Base-by-base conservation (phyloP, 2,329 filamentous ascomycete species). In the Colletotrichum siamense region DNA sequence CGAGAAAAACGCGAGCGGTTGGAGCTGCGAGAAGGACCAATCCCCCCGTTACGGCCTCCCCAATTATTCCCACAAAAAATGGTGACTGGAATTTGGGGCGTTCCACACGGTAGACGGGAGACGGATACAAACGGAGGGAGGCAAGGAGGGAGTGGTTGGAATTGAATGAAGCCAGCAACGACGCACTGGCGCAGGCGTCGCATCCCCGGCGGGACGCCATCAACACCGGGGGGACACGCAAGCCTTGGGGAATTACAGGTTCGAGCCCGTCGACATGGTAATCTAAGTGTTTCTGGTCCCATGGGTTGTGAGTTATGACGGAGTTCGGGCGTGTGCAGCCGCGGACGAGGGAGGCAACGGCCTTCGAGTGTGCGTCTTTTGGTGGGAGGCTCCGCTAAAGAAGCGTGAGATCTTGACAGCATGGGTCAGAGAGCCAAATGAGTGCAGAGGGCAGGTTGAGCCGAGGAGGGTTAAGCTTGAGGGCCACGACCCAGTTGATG, bases 371-470 rank as follows among this genome's bases (percentile, higher is more conserved):
- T 34, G 30, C 26, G 36, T 65, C n/a, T 52, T 52, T 52, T 22
- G 44, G 44, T 52, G 44, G 44, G 44, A 52, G 44, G 69, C 69
- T 75, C 73, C 69, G 69, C 73, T 73, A 75, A 75, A 75, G 73
- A 75, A 75, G 73, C 69, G 69, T 34, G n/a, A 68, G 55, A 72
- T 73, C 63, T 55, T 71, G 69, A 63, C 52, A 52, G 61, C 63
- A 63, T 72, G 69, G 69, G 28, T 63, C 44, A 65, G 28, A 22
- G 26, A 63, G 36, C 16, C 36, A 39, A 57, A 63, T 24, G 30
- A n/a, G 2, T 13, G 34, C 34, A 22, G 22, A 62, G 22, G 55
- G 73, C 52, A 72, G 39, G 69, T 73, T 39, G 30, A 72, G 69
- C 69, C 63, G 73, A 68, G 55, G 28, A 63, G 26, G 18, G 26